Evolutionary conservation across 192 early-diverging fungal genomes (phyloP).

Genomic region (Oehlia diaphana): DNA sequence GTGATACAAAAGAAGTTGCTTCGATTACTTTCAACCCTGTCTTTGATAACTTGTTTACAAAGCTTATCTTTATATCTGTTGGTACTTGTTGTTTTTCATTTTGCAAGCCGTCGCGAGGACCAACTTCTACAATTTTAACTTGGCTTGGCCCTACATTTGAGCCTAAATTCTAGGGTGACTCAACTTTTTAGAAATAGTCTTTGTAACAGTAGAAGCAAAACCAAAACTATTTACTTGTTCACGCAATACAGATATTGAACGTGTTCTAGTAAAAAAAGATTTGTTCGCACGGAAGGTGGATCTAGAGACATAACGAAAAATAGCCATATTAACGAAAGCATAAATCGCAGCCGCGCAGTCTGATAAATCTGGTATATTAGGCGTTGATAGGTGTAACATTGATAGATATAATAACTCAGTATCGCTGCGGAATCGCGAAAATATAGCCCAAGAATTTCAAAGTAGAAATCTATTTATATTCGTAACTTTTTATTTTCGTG

Average conservation of each 20-base stretch:
- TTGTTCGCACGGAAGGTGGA: not conserved
- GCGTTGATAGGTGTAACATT: no score
- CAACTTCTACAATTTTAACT: slow-evolving; percentile 94
- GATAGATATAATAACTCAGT: no score
- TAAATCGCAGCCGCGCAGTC: no score
- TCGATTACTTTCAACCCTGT: slow-evolving; percentile 85
- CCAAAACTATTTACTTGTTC: not conserved
- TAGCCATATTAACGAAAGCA: not conserved
- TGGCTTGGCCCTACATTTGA: slow-evolving; percentile 30
- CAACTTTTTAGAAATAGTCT: not conserved
- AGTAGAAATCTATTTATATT: not conserved
- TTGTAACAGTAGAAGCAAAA: not conserved
- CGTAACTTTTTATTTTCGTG: not conserved
- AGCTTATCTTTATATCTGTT: slow-evolving; percentile 77
- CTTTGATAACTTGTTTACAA: slow-evolving; percentile 81
- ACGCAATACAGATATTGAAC: not conserved
- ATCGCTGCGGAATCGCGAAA: no score
- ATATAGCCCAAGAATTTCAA: no score
- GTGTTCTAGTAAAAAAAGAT: not conserved
- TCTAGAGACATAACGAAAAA: not conserved
- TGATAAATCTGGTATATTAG: no score
- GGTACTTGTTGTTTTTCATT: slow-evolving; percentile 89
- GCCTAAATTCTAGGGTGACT: not conserved
- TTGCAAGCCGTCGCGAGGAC: slow-evolving; percentile 94
- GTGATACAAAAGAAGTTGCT: slow-evolving; percentile 92